Evolutionary conservation across 129 eudicot species (phyloP).

Genomic region (Flaveria linearis): DNA sequence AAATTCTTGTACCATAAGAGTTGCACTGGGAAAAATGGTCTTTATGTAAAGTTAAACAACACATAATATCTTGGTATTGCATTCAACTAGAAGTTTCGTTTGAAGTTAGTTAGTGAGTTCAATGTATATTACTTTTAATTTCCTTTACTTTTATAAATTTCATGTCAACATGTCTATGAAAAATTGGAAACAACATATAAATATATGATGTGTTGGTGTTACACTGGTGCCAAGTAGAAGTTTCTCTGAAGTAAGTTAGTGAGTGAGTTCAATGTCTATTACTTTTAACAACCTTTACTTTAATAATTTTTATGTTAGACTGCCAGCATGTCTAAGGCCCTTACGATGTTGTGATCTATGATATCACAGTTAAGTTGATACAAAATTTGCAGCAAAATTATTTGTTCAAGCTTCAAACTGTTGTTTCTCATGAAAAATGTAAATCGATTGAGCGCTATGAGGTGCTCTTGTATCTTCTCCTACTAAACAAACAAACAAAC

Average conservation of each 20-base stretch:
- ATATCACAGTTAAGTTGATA: constrained; percentile 13
- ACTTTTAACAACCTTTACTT: not conserved
- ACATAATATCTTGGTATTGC: not conserved
- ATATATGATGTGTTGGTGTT: not conserved
- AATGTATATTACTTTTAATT: not conserved
- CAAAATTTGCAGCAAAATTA: not conserved
- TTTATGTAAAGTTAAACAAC: constrained; percentile 1
- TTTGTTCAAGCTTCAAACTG: not conserved
- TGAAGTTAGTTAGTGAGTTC: not conserved
- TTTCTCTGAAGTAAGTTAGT: not conserved
- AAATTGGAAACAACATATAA: not conserved
- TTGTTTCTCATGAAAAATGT: not conserved
- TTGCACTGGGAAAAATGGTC: not conserved
- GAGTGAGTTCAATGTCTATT: not conserved
- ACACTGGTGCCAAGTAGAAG: not conserved
- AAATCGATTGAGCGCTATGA: not conserved
- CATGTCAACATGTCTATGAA: not conserved
- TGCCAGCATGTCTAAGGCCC: constrained; percentile 4
- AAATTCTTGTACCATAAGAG: not conserved
- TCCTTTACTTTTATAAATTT: not conserved
- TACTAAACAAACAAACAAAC: too few species aligned
- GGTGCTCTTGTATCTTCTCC: constrained; percentile 6
- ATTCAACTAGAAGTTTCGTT: not conserved
- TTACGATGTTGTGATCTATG: constrained; percentile 21
- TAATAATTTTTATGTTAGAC: not conserved